Evolutionary conservation across 768 basidiomycete genomes (phyloP).

Genomic region (Termitomyces sp.): DNA sequence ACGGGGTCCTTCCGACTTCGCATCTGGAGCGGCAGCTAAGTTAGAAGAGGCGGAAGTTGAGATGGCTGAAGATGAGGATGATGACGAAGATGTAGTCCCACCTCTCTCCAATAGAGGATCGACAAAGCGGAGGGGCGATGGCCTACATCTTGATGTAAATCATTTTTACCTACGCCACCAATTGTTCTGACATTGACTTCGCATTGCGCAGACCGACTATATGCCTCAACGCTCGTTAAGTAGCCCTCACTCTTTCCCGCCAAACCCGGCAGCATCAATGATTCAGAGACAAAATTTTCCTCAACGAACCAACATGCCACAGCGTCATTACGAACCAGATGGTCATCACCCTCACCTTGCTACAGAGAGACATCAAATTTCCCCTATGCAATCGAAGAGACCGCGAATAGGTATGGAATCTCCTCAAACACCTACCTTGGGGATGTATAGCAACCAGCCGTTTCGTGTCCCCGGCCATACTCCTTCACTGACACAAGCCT

Average conservation of each 20-base stretch:
- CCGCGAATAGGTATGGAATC: constrained; percentile 4
- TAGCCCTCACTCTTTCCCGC: constrained; percentile 5
- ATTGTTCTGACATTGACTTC: background rate
- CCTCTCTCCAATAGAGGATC: background rate
- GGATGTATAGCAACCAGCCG: background rate
- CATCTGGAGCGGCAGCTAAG: constrained; percentile 24
- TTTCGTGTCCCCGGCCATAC: constrained; percentile 2
- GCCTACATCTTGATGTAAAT: constrained; percentile 4
- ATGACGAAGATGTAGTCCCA: constrained; percentile 14
- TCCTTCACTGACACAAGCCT: background rate
- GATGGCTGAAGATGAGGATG: constrained; percentile 27
- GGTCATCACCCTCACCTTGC: background rate
- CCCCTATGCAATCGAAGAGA: constrained; percentile 1
- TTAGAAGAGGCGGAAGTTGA: constrained; percentile 31
- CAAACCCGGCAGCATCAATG: constrained; percentile 6
- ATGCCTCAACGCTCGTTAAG: background rate
- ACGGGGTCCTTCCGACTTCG: constrained; percentile 41
- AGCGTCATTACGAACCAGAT: constrained; percentile 7
- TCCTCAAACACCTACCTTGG: background rate
- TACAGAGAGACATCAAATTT: constrained; percentile 1
- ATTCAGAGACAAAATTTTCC: constrained; percentile 1
- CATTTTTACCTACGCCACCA: background rate
- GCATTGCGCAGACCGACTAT: background rate
- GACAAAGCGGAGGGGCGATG: constrained; percentile 4
- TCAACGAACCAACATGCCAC: background rate